phyloP scores from a whole-genome alignment of 192 early-diverging fungal genomes.

The Linnemannia schmuckeri region DNA sequence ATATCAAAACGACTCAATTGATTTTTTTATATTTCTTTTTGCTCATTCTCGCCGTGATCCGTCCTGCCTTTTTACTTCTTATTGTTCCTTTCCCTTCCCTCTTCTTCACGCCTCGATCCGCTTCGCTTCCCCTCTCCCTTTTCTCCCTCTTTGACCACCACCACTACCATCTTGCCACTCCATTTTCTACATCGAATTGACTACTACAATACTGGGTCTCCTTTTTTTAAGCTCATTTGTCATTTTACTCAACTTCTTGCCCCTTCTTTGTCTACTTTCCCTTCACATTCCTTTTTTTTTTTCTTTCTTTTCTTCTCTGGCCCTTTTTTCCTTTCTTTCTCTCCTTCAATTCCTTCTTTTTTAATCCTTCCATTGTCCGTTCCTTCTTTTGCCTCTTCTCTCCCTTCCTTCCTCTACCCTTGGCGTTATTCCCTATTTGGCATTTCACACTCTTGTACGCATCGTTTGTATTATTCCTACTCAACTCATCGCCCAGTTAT shows the following conservation, averaged over 20 bases:
- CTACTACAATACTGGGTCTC: neutral
- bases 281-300: conserved; percentile 4
- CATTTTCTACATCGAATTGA: neutral
- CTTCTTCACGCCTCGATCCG: conserved; percentile 5
- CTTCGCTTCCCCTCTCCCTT: conserved; percentile 17
- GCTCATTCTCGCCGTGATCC: neutral
- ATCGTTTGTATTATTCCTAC: neutral
- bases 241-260: neutral
- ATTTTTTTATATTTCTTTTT: neutral
- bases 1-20: neutral
- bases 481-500: neutral
- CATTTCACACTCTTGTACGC: neutral
- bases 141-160: neutral
- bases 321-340: neutral
- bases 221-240: conserved; percentile 4
- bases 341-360: neutral
- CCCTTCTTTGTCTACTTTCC: conserved; percentile 9
- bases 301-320: neutral
- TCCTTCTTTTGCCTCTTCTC: neutral
- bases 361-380: neutral
- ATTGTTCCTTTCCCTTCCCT: conserved; percentile 4
- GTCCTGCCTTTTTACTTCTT: neutral
- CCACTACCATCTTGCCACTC: neutral
- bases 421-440: conserved; percentile 12
- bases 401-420: neutral